A percentile compares a stretch with the other conserved stretches of the same genome.
These are phyloP conservation scores for Scalesia atractyloides DNA, from an alignment of 129 eudicot genomes.

Conservation along the genomic window DNA sequence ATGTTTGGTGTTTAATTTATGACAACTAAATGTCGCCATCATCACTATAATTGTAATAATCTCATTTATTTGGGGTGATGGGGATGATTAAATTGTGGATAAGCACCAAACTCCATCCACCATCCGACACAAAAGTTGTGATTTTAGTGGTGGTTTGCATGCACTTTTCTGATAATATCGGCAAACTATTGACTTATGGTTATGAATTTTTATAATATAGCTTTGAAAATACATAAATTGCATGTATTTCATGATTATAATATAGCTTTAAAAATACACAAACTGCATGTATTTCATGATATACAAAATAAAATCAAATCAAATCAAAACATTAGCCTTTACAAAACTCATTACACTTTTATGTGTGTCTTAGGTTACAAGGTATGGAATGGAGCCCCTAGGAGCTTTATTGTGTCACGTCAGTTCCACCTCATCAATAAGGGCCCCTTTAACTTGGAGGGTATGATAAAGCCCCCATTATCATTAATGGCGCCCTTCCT, in stretches of 20 bases:
- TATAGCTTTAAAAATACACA: not conserved
- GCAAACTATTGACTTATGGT: not conserved
- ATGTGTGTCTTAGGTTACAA: no score
- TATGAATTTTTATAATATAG: not conserved
- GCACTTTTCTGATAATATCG: not conserved
- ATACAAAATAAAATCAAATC: no score
- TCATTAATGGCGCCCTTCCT: no score
- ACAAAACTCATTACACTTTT: no score
- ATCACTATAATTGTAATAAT: not conserved
- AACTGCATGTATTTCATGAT: not conserved
- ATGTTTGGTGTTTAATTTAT: not conserved
- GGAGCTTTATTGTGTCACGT: no score
- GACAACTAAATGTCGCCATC: slow-evolving; percentile 12
- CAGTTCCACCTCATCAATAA: no score
- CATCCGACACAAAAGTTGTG: not conserved
- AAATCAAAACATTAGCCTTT: no score
- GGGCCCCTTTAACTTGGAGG: no score
- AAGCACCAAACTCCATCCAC: slow-evolving; percentile 20
- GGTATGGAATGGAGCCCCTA: no score
- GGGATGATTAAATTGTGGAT: slow-evolving; percentile 17
- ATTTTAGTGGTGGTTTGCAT: slow-evolving; percentile 1
- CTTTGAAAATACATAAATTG: not conserved
- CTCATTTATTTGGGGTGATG: not conserved
- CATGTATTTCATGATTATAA: not conserved
- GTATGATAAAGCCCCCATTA: no score